These are phyloP conservation scores for Camellia japonica DNA, from an alignment of 148 eudicot species.

Conservation along the genomic window DNA sequence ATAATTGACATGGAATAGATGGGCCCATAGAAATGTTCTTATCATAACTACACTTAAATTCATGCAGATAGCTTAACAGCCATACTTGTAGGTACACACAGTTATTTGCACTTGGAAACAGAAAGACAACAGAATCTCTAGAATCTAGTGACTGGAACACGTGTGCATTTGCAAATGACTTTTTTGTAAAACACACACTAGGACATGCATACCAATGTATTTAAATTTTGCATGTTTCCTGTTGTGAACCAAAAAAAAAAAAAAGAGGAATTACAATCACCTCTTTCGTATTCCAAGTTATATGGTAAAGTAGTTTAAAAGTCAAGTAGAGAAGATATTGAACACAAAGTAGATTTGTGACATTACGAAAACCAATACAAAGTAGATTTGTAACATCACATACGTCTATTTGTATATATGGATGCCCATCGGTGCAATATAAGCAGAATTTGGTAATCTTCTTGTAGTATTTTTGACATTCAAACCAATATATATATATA, in stretches of 20 bases:
- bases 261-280: too few relatives aligned
- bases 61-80: not conserved
- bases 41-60: not conserved
- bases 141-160: not conserved
- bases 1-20: not conserved
- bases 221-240: too few relatives aligned
- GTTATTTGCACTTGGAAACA: not conserved
- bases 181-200: not conserved
- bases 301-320: not conserved
- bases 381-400: not conserved
- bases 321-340: not conserved
- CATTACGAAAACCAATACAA: not conserved
- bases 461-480: not conserved
- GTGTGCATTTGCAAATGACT: not conserved
- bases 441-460: too few relatives aligned
- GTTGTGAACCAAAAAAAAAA: too few relatives aligned
- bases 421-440: not conserved
- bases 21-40: not conserved
- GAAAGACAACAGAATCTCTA: not conserved
- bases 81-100: not conserved
- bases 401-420: not conserved
- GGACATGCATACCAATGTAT: not conserved
- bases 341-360: constrained; percentile 3
- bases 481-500: not conserved
- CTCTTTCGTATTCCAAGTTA: not conserved